Percentiles rank a stretch among this genome's conserved stretches.
phyloP scores from a whole-genome alignment of 352 stramenopile genomes.

The Globisporangium recalcitrans region DNA sequence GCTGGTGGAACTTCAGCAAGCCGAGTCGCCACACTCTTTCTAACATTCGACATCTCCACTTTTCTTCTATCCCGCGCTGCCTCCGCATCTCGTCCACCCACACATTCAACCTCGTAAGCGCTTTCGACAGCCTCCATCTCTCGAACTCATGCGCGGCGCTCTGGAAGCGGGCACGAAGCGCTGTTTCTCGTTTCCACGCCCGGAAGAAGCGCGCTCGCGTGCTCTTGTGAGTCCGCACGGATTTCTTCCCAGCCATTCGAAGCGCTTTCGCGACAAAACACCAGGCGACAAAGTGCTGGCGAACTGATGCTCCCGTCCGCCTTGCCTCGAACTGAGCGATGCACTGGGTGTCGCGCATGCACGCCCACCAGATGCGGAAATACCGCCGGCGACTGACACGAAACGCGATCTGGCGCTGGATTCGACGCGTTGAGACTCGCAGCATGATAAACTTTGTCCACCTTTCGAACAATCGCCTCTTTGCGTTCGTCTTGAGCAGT shows the following conservation, averaged over 20 bases:
- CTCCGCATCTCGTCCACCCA: not conserved
- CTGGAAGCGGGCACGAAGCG: not conserved
- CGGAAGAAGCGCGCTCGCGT: slow-evolving; percentile 4
- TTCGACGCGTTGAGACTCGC: not conserved
- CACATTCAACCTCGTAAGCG: not conserved
- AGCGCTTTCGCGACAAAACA: slow-evolving; percentile 15
- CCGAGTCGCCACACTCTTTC: slow-evolving; percentile 9
- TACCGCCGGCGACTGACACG: slow-evolving; percentile 13
- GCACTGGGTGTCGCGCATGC: not conserved
- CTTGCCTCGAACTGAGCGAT: not conserved
- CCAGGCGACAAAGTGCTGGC: slow-evolving; percentile 26
- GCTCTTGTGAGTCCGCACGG: not conserved
- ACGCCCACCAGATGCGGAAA: slow-evolving; percentile 13
- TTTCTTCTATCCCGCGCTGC: not conserved
- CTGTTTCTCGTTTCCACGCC: not conserved
- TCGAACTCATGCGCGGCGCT: not conserved
- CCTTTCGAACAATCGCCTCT: not conserved
- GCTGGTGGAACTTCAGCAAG: slow-evolving; percentile 7
- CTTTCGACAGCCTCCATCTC: not conserved
- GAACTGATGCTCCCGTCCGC: not conserved
- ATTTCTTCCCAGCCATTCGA: slow-evolving; percentile 10
- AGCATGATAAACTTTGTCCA: not conserved
- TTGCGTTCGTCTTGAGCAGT: not conserved
- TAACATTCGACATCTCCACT: not conserved
- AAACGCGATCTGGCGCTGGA: not conserved